Conservation (phyloP, 176 grass and related monocot genomes). For the Bothriochloa decipiens region DNA sequence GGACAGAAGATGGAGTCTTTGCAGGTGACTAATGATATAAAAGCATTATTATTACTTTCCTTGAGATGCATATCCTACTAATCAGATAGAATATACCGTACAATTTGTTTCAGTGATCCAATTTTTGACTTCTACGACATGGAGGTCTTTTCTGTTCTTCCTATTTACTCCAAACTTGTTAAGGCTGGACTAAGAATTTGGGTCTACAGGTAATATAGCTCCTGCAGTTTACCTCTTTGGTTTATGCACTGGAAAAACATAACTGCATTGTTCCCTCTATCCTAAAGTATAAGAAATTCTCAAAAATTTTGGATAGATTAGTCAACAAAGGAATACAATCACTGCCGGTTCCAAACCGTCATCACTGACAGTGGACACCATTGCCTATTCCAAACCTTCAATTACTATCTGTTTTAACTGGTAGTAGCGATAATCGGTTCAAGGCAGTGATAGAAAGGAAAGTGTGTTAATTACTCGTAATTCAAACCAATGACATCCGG, state of each 20-base stretch:
- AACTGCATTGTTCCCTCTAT: neutral
- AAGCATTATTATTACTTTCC: neutral
- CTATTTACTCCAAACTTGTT: constrained; percentile 80
- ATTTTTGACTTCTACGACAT: constrained; percentile 61
- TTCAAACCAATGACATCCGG: neutral
- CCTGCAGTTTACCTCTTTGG: neutral
- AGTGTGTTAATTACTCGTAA: neutral
- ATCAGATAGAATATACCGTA: neutral
- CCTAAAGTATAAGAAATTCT: neutral
- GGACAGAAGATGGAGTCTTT: constrained; percentile 64
- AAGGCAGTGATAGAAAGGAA: neutral
- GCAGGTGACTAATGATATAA: constrained; percentile 55
- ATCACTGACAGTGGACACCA: neutral
- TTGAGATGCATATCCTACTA: constrained; percentile 5
- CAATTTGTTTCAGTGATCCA: constrained; percentile 56
- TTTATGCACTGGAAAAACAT: neutral
- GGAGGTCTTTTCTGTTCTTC: constrained; percentile 66
- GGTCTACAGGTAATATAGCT: constrained; percentile 71
- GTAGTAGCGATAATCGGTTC: neutral
- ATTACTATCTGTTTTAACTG: no score
- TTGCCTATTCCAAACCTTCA: neutral
- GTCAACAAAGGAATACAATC: neutral
- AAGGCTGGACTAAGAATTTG: constrained; percentile 84
- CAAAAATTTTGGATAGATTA: neutral
- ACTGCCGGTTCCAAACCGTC: neutral